Percentiles rank a stretch among this genome's conserved stretches.
These are phyloP conservation scores for Vigna reflexopilosa DNA, from an alignment of 306 rosid species.

Conservation along the genomic window DNA sequence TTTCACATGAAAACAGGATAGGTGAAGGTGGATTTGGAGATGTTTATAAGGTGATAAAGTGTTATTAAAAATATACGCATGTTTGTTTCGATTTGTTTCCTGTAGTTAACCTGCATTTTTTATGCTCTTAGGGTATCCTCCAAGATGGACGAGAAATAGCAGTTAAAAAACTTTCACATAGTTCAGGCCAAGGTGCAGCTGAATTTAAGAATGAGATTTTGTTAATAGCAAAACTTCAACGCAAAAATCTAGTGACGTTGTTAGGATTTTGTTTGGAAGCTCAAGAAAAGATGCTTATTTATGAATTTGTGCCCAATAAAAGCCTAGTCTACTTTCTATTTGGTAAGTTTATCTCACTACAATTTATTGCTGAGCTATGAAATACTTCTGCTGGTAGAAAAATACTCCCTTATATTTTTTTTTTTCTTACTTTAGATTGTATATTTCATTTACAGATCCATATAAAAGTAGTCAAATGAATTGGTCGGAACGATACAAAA, in stretches of 20 bases:
- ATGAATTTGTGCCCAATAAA: constrained; percentile 13
- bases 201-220: constrained; percentile 41
- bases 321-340: constrained; percentile 34
- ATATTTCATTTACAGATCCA: too few species aligned
- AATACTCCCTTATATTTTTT: too few species aligned
- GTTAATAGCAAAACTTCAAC: constrained; percentile 36
- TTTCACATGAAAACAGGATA: constrained; percentile 38
- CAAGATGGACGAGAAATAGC: constrained; percentile 49
- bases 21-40: constrained; percentile 69
- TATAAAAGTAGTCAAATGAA: constrained; percentile 13
- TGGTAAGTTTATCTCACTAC: constrained; percentile 1
- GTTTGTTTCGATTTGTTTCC: background rate
- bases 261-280: constrained; percentile 22
- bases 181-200: constrained; percentile 37
- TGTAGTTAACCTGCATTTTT: background rate
- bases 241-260: constrained; percentile 29
- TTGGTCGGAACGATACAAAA: constrained; percentile 54
- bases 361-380: too few species aligned
- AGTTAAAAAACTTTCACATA: constrained; percentile 40
- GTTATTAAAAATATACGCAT: too few species aligned
- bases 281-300: constrained; percentile 28
- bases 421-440: too few species aligned
- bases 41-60: constrained; percentile 39
- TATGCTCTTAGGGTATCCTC: constrained; percentile 48
- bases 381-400: too few species aligned